Base-by-base conservation (phyloP, 139 green algal genomes). In the Tetradesmus obliquus region DNA sequence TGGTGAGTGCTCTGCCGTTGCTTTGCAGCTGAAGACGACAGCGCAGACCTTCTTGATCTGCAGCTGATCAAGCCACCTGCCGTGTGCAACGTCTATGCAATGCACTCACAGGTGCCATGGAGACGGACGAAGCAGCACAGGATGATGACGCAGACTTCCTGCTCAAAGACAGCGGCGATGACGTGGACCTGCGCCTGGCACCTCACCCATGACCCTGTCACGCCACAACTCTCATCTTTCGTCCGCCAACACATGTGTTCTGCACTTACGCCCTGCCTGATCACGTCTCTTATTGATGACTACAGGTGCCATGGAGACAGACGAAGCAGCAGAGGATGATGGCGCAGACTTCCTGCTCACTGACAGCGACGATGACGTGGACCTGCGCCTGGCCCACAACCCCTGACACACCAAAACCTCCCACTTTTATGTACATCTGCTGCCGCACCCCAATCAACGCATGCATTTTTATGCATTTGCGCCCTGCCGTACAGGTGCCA, bases 101-200 rank as follows among this genome's bases (percentile, higher is more conserved):
- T 45, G 32, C 32, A 45, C 32, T 45, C 32, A 45, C 32, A 82
- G 74, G 22, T 6, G 7, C 60, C 13, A 91, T 91, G 72, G 72
- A 91, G 58, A 84, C 55, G 1, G 80, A 79, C 20, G 85, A 94
- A 32, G 88, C 3, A 17, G 1, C 90, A 71, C 6, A 71, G 15
- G 92, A 93, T 83, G 94, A 94, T 54, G 95, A 94, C 0, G 88
- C 88, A 3, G 94, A 97, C 91, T 99, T 98, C 91, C 86, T 98
- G 91, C 94, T 99, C 8, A 94, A 93, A 20, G 97, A 99, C 92
- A 91, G 95, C 71, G 96, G 94, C 5, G 93, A 96, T 4, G 98
- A 99, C 91, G 84, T 99, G 2, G 98, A 99, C 95, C 93, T 99
- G 85, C 94, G 98, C 85, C 92, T 99, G 45, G 98, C 96, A 7